These are phyloP conservation scores for Phalaenopsis aphrodite DNA, from an alignment of 106 monocot species.

Conservation along the genomic window DNA sequence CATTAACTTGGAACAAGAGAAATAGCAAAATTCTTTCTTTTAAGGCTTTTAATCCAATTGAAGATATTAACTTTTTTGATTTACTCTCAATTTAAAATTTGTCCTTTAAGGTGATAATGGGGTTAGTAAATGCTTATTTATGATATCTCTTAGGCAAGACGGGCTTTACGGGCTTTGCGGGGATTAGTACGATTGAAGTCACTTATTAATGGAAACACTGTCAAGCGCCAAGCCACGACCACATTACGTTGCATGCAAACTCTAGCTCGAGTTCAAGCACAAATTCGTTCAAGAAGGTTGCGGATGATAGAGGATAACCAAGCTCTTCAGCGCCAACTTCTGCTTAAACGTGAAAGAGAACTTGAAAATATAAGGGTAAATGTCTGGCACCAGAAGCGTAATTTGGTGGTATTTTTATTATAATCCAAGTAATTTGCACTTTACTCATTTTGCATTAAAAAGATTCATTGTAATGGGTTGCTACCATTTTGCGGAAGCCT, in stretches of 20 bases:
- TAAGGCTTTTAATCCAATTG: background rate
- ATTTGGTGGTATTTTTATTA: background rate
- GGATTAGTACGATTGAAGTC: conserved; percentile 77
- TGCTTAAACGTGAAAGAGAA: conserved; percentile 73
- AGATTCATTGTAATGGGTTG: too few relatives aligned
- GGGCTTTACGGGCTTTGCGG: conserved; percentile 64
- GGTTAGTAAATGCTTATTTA: background rate
- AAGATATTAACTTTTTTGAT: background rate
- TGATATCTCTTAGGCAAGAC: conserved; percentile 51
- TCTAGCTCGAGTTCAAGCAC: conserved; percentile 74
- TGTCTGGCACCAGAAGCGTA: background rate
- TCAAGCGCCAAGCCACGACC: conserved; percentile 75
- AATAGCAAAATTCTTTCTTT: background rate
- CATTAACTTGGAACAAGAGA: background rate
- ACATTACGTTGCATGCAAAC: conserved; percentile 89
- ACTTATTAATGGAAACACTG: conserved; percentile 57
- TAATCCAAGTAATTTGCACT: too few relatives aligned
- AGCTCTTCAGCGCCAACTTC: conserved; percentile 81
- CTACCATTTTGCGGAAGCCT: too few relatives aligned
- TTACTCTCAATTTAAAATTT: background rate
- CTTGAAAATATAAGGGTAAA: conserved; percentile 61
- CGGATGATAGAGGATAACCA: conserved; percentile 88
- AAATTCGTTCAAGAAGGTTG: conserved; percentile 71
- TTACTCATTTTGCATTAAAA: too few relatives aligned
- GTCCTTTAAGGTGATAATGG: background rate